Base-by-base conservation (phyloP, 2,329 filamentous ascomycete species). In the Tolypocladium capitatum region DNA sequence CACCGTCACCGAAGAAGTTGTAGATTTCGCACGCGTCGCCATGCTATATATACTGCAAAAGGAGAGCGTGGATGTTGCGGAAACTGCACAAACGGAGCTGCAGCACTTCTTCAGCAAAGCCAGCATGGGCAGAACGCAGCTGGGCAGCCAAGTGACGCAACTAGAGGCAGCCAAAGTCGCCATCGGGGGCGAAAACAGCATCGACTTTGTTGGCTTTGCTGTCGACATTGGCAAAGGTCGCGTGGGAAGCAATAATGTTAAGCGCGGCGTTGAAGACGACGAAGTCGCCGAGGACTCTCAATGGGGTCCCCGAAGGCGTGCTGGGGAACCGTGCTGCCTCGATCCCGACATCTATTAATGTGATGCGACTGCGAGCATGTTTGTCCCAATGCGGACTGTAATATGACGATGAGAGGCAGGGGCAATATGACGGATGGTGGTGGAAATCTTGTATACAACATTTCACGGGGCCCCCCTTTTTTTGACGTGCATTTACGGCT, bases 21-120 rank as follows among this genome's bases (percentile, higher is more conserved):
- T 82, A 1, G 81, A 84, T 56, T 85, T 85, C 64, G 74, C 78
- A 1, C 72, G 81, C 4, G 71, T 82, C 2, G 73, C 72, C 0
- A 74, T 84, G 3, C 67, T 85, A 16, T 83, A 71, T 53, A 68
- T 85, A 27, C 64, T 84, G 2, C 78, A 84, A 56, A 64, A 79
- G 53, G 63, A 75, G 48, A 67, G 61, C 5, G 55, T 80, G 1
- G 60, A 66, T 31, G 65, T 68, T 35, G 80, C 80, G 0, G 69
- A 74, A 43, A 61, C 62, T 6, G 78, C 78, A 1, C 80, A 83
- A 57, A 64, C 62, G 8, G 58, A 62, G 4, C 64, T 84, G 13
- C 75, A 82, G 57, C 63, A 58, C 2, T 76, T 82, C 53, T 80
- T 84, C 53, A 68, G 63, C 9, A 56, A 59, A 16, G 66, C 66